Percentiles rank a stretch among this genome's conserved stretches.
phyloP scores from a whole-genome alignment of 495 filamentous ascomycete species.

The Trichoderma virens region DNA sequence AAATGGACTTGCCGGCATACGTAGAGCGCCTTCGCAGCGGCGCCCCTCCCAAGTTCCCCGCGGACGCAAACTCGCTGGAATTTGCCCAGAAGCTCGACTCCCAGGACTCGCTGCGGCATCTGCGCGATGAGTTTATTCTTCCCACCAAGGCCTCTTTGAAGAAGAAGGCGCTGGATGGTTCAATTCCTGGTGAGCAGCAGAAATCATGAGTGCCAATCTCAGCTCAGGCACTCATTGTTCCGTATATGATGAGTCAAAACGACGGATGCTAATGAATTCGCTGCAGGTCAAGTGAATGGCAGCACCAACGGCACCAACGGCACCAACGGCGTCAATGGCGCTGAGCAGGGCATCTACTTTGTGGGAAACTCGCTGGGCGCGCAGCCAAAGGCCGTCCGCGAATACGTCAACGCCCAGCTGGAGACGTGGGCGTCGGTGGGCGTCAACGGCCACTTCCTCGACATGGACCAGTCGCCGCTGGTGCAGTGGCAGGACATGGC shows the following conservation, averaged over 20 bases:
- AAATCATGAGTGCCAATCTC: background rate
- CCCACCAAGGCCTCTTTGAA: conserved; percentile 73
- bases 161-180: conserved; percentile 47
- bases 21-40: conserved; percentile 10
- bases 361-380: conserved; percentile 96
- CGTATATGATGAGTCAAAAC: background rate
- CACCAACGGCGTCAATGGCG: conserved; percentile 17
- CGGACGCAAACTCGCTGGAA: background rate
- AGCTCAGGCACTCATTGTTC: background rate
- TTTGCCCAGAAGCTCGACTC: conserved; percentile 44
- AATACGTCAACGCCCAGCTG: conserved; percentile 48
- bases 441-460: conserved; percentile 87
- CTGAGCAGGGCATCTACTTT: conserved; percentile 64
- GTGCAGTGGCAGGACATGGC: conserved; percentile 79
- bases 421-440: conserved; percentile 84
- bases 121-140: conserved; percentile 75
- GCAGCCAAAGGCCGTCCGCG: conserved; percentile 69
- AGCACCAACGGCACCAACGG: conserved; percentile 18
- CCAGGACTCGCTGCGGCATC: conserved; percentile 57
- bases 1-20: background rate
- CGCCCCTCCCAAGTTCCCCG: conserved; percentile 8
- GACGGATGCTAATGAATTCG: background rate
- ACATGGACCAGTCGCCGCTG: conserved; percentile 65
- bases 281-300: conserved; percentile 12
- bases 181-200: conserved; percentile 22